phyloP scores from a whole-genome alignment of 1,139 yeast species.

The Eremothecium gossypii region DNA sequence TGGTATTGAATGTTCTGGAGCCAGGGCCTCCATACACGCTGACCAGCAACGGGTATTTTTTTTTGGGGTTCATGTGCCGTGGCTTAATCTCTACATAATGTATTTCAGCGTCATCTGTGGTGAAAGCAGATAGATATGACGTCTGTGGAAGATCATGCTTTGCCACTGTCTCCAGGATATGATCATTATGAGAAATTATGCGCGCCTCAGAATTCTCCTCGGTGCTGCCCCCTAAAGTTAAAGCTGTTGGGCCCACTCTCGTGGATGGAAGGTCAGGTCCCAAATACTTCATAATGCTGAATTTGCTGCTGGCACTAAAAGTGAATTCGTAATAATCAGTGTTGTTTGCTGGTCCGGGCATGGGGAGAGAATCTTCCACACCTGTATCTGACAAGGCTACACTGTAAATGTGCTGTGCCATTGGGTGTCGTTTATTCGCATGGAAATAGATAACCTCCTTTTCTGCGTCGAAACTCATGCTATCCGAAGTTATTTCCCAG shows the following conservation, averaged over 20 bases:
- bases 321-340: conserved; percentile 20
- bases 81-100: conserved; percentile 75
- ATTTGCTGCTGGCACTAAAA: conserved; percentile 25
- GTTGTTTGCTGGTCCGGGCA: conserved; percentile 5
- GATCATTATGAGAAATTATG: conserved; percentile 23
- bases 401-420: conserved; percentile 49
- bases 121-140: conserved; percentile 38
- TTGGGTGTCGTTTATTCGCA: conserved; percentile 47
- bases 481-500: conserved; percentile 59
- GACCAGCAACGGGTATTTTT: conserved; percentile 70
- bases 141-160: conserved; percentile 49
- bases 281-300: conserved; percentile 19
- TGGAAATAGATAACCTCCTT: conserved; percentile 52
- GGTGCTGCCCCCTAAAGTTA: conserved; percentile 9
- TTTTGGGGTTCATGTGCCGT: conserved; percentile 46
- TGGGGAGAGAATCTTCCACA: neutral
- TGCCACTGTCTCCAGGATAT: conserved; percentile 25
- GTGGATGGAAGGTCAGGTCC: conserved; percentile 24
- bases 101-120: conserved; percentile 42
- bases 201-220: conserved; percentile 9
- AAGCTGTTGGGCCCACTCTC: conserved; percentile 16
- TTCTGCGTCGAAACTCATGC: conserved; percentile 46
- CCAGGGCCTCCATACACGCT: conserved; percentile 95
- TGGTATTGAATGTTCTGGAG: conserved; percentile 57
- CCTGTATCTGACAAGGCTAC: conserved; percentile 28